Base-by-base conservation (phyloP, 2,329 filamentous ascomycete genomes). In the Botrytis galanthina region DNA sequence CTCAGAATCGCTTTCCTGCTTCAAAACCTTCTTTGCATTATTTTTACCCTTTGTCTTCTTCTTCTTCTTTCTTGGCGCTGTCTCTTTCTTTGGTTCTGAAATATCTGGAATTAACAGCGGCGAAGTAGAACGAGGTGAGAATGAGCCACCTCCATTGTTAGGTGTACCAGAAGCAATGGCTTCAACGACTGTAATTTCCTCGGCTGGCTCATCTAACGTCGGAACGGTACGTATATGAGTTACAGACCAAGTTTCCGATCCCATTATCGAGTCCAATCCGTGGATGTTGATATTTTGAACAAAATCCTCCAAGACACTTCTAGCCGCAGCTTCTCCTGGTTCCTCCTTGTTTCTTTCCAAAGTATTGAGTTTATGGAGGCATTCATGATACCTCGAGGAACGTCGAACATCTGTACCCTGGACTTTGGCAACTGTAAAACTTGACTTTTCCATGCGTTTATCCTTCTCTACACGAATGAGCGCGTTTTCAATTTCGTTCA, bases 401-500 rank as follows among this genome's bases (percentile, higher is more conserved):
- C 70, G 70, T 37, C 70, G 70, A 44, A 72, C 22, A 5, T 72
- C 48, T 26, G 57, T 61, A 35, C 32, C 48, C 26, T 68, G 61
- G 46, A 72, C n/a, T 37, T 22, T 37, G 48, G 61, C 39, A 29
- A 46, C 29, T 22, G 70, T 60, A 4, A 32, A 54, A 37, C 51
- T 44, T 26, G 70, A 72, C 46, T 68, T 72, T 32, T 20, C 48
- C 29, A 48, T 9, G 26, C 22, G 8, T 16, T 46, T 67, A 6
- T 35, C 10, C n/a, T 59, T 60, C 29, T 72, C 70, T n/a, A 46
- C 29, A 18, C 39, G 46, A 59, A 29, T 5, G 4, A 72, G 46
- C 5, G 48, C 61, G 0, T 72, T 29, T 10, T 72, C 70, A 22
- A 72, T 46, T 62, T 72, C 70, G 29, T 72, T 72, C 6, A 42